These are phyloP conservation scores for Penicillium goetzii DNA, from an alignment of 495 filamentous ascomycete species.

Conservation along the genomic window DNA sequence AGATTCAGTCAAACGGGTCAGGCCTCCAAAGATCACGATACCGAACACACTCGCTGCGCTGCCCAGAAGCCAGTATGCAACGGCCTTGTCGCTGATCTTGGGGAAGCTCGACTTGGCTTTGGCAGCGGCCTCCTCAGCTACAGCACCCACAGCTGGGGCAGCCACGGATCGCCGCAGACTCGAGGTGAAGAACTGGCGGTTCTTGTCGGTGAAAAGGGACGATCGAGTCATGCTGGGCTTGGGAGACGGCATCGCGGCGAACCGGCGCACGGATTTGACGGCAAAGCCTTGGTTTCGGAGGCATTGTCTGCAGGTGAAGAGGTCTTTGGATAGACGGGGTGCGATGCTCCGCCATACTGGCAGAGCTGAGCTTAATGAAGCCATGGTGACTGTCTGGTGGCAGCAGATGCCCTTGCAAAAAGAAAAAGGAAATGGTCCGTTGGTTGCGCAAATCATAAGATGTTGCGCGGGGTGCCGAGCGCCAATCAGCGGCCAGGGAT, in stretches of 20 bases:
- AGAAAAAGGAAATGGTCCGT: conserved; percentile 19
- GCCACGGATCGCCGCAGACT: conserved; percentile 33
- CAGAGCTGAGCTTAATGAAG: conserved; percentile 37
- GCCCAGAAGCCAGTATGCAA: conserved; percentile 91
- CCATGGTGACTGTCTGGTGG: conserved; percentile 36
- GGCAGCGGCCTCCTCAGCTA: conserved; percentile 29
- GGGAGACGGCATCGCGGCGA: conserved; percentile 31
- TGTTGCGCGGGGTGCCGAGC: conserved; percentile 22
- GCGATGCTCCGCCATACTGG: conserved; percentile 43
- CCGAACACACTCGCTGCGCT: conserved; percentile 93
- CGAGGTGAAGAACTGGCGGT: conserved; percentile 40
- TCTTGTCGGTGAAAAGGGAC: conserved; percentile 31
- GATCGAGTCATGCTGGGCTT: conserved; percentile 37
- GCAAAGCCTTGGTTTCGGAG: conserved; percentile 44
- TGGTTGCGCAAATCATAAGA: conserved; percentile 26
- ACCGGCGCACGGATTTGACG: conserved; percentile 42
- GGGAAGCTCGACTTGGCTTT: conserved; percentile 63
- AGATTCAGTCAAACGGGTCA: conserved; percentile 93
- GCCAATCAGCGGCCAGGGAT: conserved; percentile 35
- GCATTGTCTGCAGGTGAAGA: conserved; percentile 69
- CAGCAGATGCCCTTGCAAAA: conserved; percentile 15
- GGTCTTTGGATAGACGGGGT: conserved; percentile 55
- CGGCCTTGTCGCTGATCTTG: conserved; percentile 67
- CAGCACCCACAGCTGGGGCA: conserved; percentile 24
- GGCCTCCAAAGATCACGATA: conserved; percentile 91